Evolutionary conservation across 1,284 basidiomycete species (phyloP).

Genomic region (Puccinia coronata): DNA sequence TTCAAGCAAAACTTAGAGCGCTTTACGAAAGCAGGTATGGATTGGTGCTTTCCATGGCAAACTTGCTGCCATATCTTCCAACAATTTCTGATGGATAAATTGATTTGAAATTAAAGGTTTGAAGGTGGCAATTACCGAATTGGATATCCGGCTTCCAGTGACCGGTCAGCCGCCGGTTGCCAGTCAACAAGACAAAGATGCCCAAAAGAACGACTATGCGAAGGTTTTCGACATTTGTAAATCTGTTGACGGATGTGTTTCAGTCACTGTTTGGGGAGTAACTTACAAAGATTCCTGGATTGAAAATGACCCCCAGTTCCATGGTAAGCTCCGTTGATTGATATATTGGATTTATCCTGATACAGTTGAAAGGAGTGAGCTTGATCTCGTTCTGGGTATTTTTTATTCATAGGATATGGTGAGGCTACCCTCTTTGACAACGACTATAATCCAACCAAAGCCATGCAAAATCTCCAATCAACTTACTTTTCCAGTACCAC

Average conservation of each 20-base stretch:
- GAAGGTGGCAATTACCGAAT: conserved; percentile 31
- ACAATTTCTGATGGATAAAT: neutral
- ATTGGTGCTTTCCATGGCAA: too few relatives aligned
- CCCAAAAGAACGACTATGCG: neutral
- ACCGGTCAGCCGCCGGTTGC: neutral
- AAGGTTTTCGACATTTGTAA: neutral
- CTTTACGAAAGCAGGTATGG: conserved; percentile 3
- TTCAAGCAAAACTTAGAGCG: conserved; percentile 18
- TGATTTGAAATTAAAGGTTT: conserved; percentile 3
- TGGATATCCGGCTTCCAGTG: conserved; percentile 32
- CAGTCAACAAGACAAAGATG: neutral
- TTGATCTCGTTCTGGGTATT: neutral
- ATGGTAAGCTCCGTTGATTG: neutral
- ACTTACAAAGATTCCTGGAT: conserved; percentile 25
- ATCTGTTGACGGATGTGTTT: conserved; percentile 1
- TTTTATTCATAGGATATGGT: neutral
- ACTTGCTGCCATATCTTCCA: too few relatives aligned
- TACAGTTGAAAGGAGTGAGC: neutral
- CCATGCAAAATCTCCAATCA: neutral
- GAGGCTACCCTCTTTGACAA: conserved; percentile 2
- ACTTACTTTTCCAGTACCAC: neutral
- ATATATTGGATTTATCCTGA: neutral
- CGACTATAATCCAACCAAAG: neutral
- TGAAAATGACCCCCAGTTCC: neutral
- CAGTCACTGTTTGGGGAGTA: conserved; percentile 19